Conservation (phyloP, 768 basidiomycete species). For the Leccinum ochraceum region DNA sequence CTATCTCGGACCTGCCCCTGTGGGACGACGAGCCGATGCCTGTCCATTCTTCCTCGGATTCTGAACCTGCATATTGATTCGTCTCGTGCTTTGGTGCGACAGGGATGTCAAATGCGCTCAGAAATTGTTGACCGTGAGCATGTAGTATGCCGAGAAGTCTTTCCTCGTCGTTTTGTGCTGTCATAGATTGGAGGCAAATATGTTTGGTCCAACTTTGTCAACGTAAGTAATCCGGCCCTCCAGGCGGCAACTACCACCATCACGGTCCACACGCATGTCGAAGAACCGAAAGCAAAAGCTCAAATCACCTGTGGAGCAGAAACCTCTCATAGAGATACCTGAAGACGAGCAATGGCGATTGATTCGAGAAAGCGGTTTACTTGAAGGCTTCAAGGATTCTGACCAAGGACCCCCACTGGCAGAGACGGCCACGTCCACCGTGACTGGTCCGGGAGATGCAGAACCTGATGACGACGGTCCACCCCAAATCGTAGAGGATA, state of each 20-base stretch:
- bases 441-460: constrained; percentile 10
- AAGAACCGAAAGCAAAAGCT: constrained; percentile 25
- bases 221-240: neutral
- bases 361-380: constrained; percentile 63
- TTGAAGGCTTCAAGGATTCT: constrained; percentile 38
- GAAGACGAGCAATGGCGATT: constrained; percentile 81
- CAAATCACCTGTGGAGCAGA: constrained; percentile 13
- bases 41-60: constrained; percentile 43
- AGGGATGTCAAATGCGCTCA: constrained; percentile 40
- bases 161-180: constrained; percentile 27
- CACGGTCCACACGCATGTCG: constrained; percentile 26
- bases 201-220: constrained; percentile 9
- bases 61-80: constrained; percentile 12
- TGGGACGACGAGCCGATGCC: constrained; percentile 32
- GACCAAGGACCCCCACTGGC: constrained; percentile 3
- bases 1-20: neutral
- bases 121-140: constrained; percentile 48
- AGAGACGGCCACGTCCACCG: constrained; percentile 1
- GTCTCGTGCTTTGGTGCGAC: constrained; percentile 22
- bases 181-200: constrained; percentile 7
- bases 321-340: constrained; percentile 49
- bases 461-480: constrained; percentile 36
- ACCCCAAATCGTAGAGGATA: constrained; percentile 58
- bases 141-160: constrained; percentile 43
- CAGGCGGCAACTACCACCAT: neutral